Conservation (phyloP, 345 rosid genomes). For the Corymbia maculata region DNA sequence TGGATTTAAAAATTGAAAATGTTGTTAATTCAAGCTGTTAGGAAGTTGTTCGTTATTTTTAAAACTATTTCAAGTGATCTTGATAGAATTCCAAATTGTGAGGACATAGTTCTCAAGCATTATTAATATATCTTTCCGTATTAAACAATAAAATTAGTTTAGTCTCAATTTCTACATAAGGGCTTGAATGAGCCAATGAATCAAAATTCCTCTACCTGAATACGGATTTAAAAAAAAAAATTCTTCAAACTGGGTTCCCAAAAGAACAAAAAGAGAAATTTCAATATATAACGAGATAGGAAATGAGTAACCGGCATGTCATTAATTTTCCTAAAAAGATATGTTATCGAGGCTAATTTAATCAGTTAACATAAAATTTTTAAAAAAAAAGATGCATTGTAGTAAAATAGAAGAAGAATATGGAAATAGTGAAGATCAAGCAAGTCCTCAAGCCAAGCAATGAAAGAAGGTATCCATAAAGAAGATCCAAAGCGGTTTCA, state of each 20-base stretch:
- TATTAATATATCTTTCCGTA: too few relatives aligned
- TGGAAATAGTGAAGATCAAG: background rate
- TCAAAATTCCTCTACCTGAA: background rate
- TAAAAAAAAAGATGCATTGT: background rate
- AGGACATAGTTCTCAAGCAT: background rate
- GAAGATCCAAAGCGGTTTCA: background rate
- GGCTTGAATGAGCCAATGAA: background rate
- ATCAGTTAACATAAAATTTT: background rate
- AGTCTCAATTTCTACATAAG: rapidly evolving
- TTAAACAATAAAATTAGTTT: too few relatives aligned
- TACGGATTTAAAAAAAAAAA: background rate
- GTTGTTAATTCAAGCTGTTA: background rate
- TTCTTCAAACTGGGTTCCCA: background rate
- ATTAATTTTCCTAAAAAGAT: background rate
- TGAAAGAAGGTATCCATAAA: background rate
- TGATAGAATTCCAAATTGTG: rapidly evolving
- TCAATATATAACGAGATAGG: background rate
- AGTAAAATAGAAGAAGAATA: rapidly evolving
- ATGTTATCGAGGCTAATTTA: background rate
- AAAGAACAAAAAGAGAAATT: background rate
- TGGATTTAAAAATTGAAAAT: background rate
- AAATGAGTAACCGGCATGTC: background rate
- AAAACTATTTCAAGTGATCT: background rate
- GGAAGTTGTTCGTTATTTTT: background rate
- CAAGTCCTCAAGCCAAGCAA: background rate